Percentiles rank a stretch among this genome's conserved stretches.
Conservation (phyloP, 768 basidiomycete species). For the Xerocomellus amylosporus region DNA sequence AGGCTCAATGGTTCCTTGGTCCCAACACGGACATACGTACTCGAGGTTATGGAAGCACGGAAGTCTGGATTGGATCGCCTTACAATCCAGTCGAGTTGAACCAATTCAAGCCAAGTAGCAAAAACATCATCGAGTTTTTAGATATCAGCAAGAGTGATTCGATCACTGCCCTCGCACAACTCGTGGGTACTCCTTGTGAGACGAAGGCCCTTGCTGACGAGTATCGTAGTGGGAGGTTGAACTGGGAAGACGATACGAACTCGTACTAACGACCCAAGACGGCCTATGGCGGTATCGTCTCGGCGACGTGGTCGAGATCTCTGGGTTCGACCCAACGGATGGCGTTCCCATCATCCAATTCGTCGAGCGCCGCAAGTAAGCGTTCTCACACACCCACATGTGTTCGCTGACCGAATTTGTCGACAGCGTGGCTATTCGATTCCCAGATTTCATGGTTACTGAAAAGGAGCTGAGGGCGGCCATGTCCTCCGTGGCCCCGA, state of each 20-base stretch:
- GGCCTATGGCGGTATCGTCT: slow-evolving; percentile 25
- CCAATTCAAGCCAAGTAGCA: neutral
- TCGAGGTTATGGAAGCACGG: slow-evolving; percentile 2
- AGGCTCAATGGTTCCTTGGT: slow-evolving; percentile 17
- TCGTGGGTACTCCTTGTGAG: slow-evolving; percentile 1
- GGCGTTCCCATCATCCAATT: slow-evolving; percentile 21
- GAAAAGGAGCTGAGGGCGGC: slow-evolving; percentile 11
- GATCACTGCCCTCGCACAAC: neutral
- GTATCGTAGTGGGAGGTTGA: slow-evolving; percentile 17
- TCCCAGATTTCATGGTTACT: slow-evolving; percentile 9
- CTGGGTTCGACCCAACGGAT: slow-evolving; percentile 17
- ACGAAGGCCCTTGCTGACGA: neutral
- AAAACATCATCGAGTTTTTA: slow-evolving; percentile 14
- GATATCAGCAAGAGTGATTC: slow-evolving; percentile 6
- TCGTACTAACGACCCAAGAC: slow-evolving; percentile 14
- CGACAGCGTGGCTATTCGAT: slow-evolving; percentile 8
- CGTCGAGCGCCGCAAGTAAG: slow-evolving; percentile 14
- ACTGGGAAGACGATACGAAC: slow-evolving; percentile 14
- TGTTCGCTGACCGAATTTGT: neutral
- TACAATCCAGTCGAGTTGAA: slow-evolving; percentile 9
- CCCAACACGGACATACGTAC: neutral
- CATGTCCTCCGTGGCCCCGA: neutral
- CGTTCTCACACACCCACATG: neutral
- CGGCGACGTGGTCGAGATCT: slow-evolving; percentile 21
- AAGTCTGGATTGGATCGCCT: slow-evolving; percentile 4